Percentiles rank a stretch among this genome's conserved stretches.
Conservation (phyloP, 371 early-diverging fungal genomes). For the Chytridiales sp. region DNA sequence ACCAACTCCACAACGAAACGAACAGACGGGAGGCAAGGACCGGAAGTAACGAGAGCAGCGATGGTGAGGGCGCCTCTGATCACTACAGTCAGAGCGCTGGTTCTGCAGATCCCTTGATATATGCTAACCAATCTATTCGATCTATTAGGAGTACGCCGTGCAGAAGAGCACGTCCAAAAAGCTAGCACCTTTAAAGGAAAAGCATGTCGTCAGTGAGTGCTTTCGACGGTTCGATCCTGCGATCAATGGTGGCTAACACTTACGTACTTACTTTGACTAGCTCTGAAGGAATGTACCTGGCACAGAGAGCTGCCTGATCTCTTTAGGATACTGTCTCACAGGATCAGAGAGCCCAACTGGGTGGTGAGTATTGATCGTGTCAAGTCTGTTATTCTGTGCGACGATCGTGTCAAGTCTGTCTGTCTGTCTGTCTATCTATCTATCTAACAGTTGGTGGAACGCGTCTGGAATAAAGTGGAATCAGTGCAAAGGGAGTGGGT, state of each 20-base stretch:
- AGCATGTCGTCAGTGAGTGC: conserved; percentile 77
- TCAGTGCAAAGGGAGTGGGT: no score
- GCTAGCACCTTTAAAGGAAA: conserved; percentile 63
- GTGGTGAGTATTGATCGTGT: conserved; percentile 58
- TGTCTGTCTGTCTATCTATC: no score
- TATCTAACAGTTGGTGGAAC: conserved; percentile 11
- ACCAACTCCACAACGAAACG: no score
- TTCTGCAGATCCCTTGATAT: no score
- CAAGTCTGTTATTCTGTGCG: no score
- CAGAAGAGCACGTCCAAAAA: conserved; percentile 39
- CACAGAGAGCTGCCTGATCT: conserved; percentile 48
- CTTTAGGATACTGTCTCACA: conserved; percentile 48
- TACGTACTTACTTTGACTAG: conserved; percentile 15
- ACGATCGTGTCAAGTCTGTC: no score
- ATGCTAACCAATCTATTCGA: no score
- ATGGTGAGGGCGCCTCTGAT: no score
- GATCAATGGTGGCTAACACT: not conserved
- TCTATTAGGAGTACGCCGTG: conserved; percentile 34
- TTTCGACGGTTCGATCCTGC: not conserved
- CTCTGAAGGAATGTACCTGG: conserved; percentile 36
- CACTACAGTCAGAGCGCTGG: no score
- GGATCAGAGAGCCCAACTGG: conserved; percentile 76
- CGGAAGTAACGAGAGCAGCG: no score
- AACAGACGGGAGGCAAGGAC: no score
- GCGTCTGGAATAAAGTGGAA: not conserved